phyloP scores from a whole-genome alignment of 2,329 filamentous ascomycete genomes.

The Botrytis galanthina region DNA sequence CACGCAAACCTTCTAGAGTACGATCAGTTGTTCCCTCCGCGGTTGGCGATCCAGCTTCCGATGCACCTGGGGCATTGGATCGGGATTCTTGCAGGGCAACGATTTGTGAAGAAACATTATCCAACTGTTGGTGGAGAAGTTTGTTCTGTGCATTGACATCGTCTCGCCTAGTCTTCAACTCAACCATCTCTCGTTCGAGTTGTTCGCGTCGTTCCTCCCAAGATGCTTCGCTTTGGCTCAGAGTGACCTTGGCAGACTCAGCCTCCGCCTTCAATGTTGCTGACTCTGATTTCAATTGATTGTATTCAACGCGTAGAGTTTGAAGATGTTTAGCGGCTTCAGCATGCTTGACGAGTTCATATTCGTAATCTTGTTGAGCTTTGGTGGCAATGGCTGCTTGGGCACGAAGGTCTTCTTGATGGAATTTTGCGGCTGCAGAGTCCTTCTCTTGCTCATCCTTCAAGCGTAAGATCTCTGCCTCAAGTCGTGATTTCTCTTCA shows the following conservation, averaged over 20 bases:
- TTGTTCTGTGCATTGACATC: constrained; percentile 88
- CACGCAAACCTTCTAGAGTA: constrained; percentile 74
- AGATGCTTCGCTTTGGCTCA: constrained; percentile 78
- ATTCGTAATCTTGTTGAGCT: constrained; percentile 93
- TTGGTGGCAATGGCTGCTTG: constrained; percentile 92
- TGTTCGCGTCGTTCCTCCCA: constrained; percentile 81
- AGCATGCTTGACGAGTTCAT: constrained; percentile 90
- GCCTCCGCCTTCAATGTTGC: constrained; percentile 75
- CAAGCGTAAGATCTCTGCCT: constrained; percentile 75
- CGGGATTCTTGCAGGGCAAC: constrained; percentile 75
- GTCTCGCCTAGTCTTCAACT: constrained; percentile 75
- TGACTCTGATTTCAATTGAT: constrained; percentile 76
- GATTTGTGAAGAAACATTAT: constrained; percentile 78
- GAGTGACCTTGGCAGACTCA: constrained; percentile 76
- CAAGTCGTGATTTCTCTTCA: constrained; percentile 77
- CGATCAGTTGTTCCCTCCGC: constrained; percentile 51
- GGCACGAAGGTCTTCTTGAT: constrained; percentile 87
- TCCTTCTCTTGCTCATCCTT: constrained; percentile 83
- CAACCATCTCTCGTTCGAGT: constrained; percentile 79
- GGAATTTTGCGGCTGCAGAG: constrained; percentile 74
- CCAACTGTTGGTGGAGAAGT: constrained; percentile 83
- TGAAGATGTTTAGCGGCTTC: constrained; percentile 88
- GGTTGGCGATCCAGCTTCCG: constrained; percentile 43
- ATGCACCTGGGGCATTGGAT: constrained; percentile 52
- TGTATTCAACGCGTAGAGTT: constrained; percentile 73